Conservation (phyloP, 2,329 filamentous ascomycete genomes). For the Paecilomyces sp. region DNA sequence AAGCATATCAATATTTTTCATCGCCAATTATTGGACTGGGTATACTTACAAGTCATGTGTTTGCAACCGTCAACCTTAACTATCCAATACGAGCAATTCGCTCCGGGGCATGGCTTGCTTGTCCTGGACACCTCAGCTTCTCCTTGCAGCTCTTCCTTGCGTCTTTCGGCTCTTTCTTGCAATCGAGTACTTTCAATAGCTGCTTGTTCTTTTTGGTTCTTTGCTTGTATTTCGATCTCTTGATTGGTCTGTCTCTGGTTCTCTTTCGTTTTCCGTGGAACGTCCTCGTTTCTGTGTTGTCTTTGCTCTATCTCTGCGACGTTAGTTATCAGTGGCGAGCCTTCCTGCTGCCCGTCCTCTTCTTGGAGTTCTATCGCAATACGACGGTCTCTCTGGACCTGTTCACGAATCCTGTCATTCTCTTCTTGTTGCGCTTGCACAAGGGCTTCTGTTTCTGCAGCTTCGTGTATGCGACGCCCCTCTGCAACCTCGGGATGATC, state of each 20-base stretch:
- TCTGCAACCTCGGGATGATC: not conserved
- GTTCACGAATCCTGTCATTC: not conserved
- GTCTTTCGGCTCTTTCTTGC: not conserved
- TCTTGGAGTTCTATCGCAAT: not conserved
- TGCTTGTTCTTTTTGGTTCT: not conserved
- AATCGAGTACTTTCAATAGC: not conserved
- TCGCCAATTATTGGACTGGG: not conserved
- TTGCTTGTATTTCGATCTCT: not conserved
- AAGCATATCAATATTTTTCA: not conserved
- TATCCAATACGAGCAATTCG: not conserved
- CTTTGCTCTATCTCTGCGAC: not conserved
- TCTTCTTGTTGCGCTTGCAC: not conserved
- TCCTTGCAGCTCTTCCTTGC: not conserved
- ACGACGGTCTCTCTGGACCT: not conserved
- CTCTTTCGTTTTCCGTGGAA: not conserved
- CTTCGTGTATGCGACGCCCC: not conserved
- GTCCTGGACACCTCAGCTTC: not conserved
- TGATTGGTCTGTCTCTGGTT: not conserved
- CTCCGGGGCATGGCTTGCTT: not conserved
- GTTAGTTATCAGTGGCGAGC: not conserved
- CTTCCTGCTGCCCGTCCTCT: not conserved
- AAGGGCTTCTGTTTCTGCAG: not conserved
- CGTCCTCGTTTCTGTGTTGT: not conserved
- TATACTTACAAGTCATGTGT: not conserved
- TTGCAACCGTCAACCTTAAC: not conserved